These are phyloP conservation scores for Dactylellina parvicollis DNA, from an alignment of 2,329 filamentous ascomycete genomes.

Conservation along the genomic window DNA sequence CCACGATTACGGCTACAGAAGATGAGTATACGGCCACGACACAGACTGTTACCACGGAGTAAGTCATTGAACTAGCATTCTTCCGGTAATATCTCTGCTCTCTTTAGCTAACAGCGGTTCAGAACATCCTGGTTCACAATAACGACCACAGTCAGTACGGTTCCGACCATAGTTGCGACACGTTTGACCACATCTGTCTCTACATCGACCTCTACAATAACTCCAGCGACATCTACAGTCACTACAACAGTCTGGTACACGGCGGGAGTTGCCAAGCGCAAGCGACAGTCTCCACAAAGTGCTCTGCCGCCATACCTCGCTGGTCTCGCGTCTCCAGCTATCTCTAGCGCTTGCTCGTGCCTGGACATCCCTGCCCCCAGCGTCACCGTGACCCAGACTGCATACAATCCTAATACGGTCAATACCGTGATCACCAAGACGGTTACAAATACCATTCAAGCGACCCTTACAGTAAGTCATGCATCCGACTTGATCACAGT, in stretches of 20 bases:
- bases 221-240: background rate
- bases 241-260: conserved; percentile 27
- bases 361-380: conserved; percentile 13
- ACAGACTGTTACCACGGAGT: conserved; percentile 8
- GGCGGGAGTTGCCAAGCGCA: background rate
- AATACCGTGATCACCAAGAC: conserved; percentile 19
- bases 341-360: conserved; percentile 22
- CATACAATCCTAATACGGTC: conserved; percentile 20
- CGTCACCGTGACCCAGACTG: conserved; percentile 1
- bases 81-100: background rate
- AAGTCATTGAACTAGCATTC: background rate
- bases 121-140: conserved; percentile 13
- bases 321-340: background rate
- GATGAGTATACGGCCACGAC: conserved; percentile 18
- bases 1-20: conserved; percentile 3
- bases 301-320: background rate
- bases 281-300: background rate
- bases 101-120: background rate
- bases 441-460: conserved; percentile 15
- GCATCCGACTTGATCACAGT: background rate
- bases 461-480: conserved; percentile 14
- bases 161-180: conserved; percentile 7
- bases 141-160: conserved; percentile 5
- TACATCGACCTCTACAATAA: conserved; percentile 3
- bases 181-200: background rate